phyloP scores from a whole-genome alignment of 1,284 basidiomycete genomes.

The Malassezia arunalokei region DNA sequence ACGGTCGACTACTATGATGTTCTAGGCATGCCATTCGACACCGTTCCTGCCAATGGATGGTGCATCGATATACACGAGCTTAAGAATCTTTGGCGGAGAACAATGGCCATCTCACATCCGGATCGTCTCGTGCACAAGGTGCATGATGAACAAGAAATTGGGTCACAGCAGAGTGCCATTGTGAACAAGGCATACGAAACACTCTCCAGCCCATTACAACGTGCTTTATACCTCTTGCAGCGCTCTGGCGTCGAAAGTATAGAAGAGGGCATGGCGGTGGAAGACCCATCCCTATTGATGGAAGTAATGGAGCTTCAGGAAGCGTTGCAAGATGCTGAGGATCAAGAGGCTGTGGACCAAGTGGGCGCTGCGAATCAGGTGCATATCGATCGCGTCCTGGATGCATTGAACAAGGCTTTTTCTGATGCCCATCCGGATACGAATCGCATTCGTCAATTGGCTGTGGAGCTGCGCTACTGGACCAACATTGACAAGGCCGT shows the following conservation, averaged over 20 bases:
- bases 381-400: constrained; percentile 19
- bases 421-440: constrained; percentile 18
- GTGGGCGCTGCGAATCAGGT: constrained; percentile 24
- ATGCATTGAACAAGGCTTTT: constrained; percentile 25
- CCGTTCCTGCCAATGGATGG: constrained; percentile 29
- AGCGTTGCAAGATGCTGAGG: constrained; percentile 27
- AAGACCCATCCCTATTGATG: constrained; percentile 39
- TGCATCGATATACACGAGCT: constrained; percentile 23
- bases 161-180: constrained; percentile 34
- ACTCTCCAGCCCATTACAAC: constrained; percentile 27
- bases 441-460: constrained; percentile 20
- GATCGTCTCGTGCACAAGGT: constrained; percentile 33
- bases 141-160: constrained; percentile 34
- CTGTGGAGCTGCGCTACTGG: constrained; percentile 40
- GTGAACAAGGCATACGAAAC: constrained; percentile 44
- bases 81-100: constrained; percentile 33
- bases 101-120: constrained; percentile 37
- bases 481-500: constrained; percentile 41
- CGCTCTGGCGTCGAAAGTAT: constrained; percentile 16
- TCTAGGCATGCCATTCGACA: constrained; percentile 24
- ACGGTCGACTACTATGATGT: constrained; percentile 29
- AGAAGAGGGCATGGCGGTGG: constrained; percentile 29
- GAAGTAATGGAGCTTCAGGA: constrained; percentile 43
- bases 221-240: constrained; percentile 35
- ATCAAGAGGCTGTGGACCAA: constrained; percentile 26